Conservation (phyloP, 768 basidiomycete species). For the Trametopsis cervina region DNA sequence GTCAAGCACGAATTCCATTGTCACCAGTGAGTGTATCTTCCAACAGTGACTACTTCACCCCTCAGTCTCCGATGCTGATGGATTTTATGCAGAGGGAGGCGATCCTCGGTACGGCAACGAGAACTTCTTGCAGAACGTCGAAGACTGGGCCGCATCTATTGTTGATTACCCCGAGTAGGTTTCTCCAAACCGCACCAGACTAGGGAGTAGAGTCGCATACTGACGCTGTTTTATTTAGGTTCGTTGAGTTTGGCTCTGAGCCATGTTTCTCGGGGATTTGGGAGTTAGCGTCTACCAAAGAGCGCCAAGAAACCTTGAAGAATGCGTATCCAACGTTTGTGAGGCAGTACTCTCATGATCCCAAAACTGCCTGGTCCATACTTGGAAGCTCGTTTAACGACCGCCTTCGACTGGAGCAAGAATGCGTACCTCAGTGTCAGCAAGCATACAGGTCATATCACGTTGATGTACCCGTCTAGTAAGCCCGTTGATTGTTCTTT, state of each 20-base stretch:
- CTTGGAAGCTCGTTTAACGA: not conserved
- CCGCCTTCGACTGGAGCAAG: not conserved
- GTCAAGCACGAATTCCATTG: not conserved
- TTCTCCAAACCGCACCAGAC: too few species aligned
- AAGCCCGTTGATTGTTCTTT: not conserved
- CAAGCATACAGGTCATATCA: too few species aligned
- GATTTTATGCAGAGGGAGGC: not conserved
- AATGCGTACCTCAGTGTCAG: not conserved
- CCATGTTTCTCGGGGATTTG: not conserved
- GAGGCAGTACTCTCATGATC: not conserved
- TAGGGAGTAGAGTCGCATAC: too few species aligned
- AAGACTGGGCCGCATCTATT: not conserved
- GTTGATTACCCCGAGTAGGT: not conserved
- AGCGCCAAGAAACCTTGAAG: not conserved
- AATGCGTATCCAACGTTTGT: not conserved
- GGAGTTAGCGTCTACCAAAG: not conserved
- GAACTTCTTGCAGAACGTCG: not conserved
- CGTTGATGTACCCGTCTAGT: too few species aligned
- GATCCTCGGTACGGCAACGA: not conserved
- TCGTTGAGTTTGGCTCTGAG: not conserved
- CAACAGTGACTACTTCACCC: too few species aligned
- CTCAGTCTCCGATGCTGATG: not conserved
- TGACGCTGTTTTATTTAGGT: not conserved
- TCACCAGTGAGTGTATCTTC: not conserved
- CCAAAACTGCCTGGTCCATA: not conserved